Base-by-base conservation (phyloP, 768 basidiomycete genomes). In the Coprinopsis sp. region DNA sequence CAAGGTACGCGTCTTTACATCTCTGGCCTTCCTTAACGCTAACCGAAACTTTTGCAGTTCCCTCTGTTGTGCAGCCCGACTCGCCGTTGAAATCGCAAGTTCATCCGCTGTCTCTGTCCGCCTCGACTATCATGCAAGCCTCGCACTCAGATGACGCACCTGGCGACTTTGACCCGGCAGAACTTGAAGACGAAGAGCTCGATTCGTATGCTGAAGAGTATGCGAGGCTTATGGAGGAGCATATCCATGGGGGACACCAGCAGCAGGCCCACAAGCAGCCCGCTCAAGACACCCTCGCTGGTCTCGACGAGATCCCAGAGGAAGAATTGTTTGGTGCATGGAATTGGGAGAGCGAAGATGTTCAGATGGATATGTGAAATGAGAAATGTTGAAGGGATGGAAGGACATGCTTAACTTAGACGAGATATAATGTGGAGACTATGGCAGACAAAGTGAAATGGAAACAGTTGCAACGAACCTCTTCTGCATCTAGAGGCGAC, bases 181-280 rank as follows among this genome's bases (percentile, higher is more conserved):
- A 81, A 31, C 56, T 74, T 7, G 75, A 78, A 6, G 74, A 79
- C 40, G 79, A 76, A 50, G 81, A 83, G 51, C 63, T 82, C 1
- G 66, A 72, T 31, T 79, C 72, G 16, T 79, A 83, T 52, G 83
- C 80, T 0, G 76, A 80, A 39, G 78, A 81, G 57, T 70, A 56
- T 47, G 64, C 64, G n/a, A 54, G 58, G 41, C 65, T 18, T 7
- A 16, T 33, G 19, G 18, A 39, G 18, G 36, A 38, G 10, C n/a
- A n/a, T n/a, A n/a, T n/a, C n/a, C n/a, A n/a, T n/a, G 54, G 65
- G 38, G 55, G 44, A 14, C 50, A 63, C 37, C 60, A 60, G 19
- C 66, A 60, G 0, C 76, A 76, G 0, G 70, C 66, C 1, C 78
- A 80, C 34, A 55, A 74, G 10, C 74, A 78, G 4, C 62, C 62